Evolutionary conservation across 805 yeast genomes (phyloP).

Genomic region (Schizosaccharomyces osmophilus): DNA sequence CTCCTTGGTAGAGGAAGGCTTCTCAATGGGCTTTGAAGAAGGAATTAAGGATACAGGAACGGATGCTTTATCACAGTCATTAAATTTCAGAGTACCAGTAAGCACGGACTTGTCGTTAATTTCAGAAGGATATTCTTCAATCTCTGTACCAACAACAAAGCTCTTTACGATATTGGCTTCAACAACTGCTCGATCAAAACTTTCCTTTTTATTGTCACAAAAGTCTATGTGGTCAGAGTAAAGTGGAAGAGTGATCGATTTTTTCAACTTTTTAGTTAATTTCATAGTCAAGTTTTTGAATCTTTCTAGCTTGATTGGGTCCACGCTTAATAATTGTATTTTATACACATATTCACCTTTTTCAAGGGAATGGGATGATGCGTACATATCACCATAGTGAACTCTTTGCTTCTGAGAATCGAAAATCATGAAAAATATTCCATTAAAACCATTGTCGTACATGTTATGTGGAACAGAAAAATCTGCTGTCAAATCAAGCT

Average conservation of each 20-base stretch:
- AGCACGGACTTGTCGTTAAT: neutral
- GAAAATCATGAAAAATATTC: neutral
- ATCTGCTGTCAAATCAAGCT: neutral
- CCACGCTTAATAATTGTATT: neutral
- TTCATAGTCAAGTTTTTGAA: neutral
- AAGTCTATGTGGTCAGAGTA: slow-evolving; percentile 1
- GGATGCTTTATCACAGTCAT: neutral
- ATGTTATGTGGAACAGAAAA: neutral
- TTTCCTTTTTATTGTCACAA: neutral
- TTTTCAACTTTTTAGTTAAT: neutral
- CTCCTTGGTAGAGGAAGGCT: neutral
- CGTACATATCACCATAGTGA: slow-evolving; percentile 1
- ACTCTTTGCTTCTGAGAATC: slow-evolving; percentile 1
- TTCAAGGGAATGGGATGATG: neutral
- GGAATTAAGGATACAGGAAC: neutral
- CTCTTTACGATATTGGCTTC: neutral
- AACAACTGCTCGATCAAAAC: neutral
- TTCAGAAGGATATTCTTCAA: neutral
- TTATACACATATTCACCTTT: neutral
- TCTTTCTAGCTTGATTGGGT: neutral
- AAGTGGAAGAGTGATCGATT: neutral
- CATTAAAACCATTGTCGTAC: slow-evolving; percentile 2
- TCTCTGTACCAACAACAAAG: neutral
- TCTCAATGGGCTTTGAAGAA: neutral
- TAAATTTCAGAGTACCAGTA: neutral